phyloP scores from a whole-genome alignment of 2,329 filamentous ascomycete species.

The Verticillium longisporum region DNA sequence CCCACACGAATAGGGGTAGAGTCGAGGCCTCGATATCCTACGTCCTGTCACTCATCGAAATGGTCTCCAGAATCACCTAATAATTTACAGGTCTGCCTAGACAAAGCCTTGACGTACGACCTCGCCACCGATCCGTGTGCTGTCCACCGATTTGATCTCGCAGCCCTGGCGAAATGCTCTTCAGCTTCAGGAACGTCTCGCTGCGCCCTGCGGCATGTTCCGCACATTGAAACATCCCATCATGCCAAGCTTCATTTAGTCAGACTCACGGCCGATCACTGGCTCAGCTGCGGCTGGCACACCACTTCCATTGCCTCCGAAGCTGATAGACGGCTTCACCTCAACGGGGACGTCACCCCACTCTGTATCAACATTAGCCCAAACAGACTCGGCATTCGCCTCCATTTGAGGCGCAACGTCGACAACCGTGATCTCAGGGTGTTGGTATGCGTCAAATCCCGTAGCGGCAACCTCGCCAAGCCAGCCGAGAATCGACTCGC shows the following conservation, averaged over 20 bases:
- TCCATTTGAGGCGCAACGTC: constrained; percentile 13
- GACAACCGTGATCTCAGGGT: constrained; percentile 27
- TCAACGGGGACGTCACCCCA: constrained; percentile 8
- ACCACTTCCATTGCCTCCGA: constrained; percentile 11
- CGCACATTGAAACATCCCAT: constrained; percentile 6
- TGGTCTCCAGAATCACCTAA: too few species aligned
- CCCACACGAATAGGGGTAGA: neutral
- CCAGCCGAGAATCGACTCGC: constrained; percentile 51
- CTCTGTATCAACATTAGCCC: neutral
- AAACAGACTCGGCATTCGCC: constrained; percentile 3
- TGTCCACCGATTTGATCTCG: too few species aligned
- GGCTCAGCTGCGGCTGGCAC: constrained; percentile 18
- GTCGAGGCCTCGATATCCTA: neutral
- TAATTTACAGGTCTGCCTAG: too few species aligned
- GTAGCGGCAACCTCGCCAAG: constrained; percentile 47
- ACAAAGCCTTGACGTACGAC: too few species aligned
- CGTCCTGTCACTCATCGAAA: too few species aligned
- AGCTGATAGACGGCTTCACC: constrained; percentile 7
- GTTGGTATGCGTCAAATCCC: constrained; percentile 23
- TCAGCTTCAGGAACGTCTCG: too few species aligned
- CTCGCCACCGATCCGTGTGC: too few species aligned
- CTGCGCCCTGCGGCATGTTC: too few species aligned
- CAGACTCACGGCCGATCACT: constrained; percentile 17
- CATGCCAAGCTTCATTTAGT: constrained; percentile 17
- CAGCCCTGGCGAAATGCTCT: too few species aligned